A percentile compares a stretch with the other conserved stretches of the same genome.
phyloP scores from a whole-genome alignment of 2,329 filamentous ascomycete species.

The Dactylella cylindrospora region DNA sequence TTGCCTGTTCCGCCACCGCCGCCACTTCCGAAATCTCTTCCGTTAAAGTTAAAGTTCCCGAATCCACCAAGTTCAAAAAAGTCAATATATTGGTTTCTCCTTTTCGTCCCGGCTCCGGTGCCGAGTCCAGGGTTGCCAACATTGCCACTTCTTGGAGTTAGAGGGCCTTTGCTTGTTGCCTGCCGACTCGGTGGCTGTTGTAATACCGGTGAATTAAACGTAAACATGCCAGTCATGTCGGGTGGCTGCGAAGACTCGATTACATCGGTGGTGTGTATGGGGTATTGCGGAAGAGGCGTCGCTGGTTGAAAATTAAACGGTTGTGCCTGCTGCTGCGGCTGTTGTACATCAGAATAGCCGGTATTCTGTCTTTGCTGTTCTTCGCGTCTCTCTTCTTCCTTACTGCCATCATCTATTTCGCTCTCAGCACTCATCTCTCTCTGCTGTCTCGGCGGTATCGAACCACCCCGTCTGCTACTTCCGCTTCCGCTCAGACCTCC shows the following conservation, averaged over 20 bases:
- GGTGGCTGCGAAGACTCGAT: slow-evolving; percentile 19
- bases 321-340: slow-evolving; percentile 10
- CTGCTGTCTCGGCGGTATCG: slow-evolving; percentile 28
- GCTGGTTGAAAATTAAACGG: slow-evolving; percentile 24
- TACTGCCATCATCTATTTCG: slow-evolving; percentile 30
- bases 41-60: slow-evolving; percentile 32
- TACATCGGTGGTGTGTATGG: slow-evolving; percentile 14
- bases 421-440: slow-evolving; percentile 37
- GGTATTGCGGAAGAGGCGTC: slow-evolving; percentile 31
- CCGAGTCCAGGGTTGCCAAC: slow-evolving; percentile 12
- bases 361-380: slow-evolving; percentile 2
- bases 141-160: slow-evolving; percentile 10
- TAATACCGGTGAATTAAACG: slow-evolving; percentile 23
- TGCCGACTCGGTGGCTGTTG: slow-evolving; percentile 4
- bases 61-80: slow-evolving; percentile 40
- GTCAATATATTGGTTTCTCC: slow-evolving; percentile 28
- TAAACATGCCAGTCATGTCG: slow-evolving; percentile 32
- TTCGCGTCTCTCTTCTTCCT: slow-evolving; percentile 27
- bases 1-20: too few relatives aligned
- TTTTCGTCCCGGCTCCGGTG: slow-evolving; percentile 22
- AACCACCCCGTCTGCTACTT: slow-evolving; percentile 3
- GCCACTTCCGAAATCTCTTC: slow-evolving; percentile 16
- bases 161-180: slow-evolving; percentile 14
- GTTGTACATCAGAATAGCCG: slow-evolving; percentile 16
- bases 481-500: slow-evolving; percentile 6